Percentiles rank a stretch among this genome's conserved stretches.
These are phyloP conservation scores for Prototheca stagnorum DNA, from an alignment of 163 green algal genomes.

Conservation along the genomic window DNA sequence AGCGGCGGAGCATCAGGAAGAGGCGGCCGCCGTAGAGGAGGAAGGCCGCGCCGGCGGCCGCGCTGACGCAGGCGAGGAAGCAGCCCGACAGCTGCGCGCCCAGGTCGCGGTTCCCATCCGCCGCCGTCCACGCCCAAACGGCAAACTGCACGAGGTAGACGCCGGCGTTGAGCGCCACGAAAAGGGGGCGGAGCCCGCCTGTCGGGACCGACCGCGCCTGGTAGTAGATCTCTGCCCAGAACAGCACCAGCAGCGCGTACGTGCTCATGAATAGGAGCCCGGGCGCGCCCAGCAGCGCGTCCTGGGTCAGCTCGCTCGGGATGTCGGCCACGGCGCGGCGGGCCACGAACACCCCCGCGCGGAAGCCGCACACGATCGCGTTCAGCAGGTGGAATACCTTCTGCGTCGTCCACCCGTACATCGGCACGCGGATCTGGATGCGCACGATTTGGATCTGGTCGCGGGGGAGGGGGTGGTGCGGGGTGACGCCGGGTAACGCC, in stretches of 20 bases:
- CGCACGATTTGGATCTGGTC: slow-evolving; percentile 59
- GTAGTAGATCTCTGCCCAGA: slow-evolving; percentile 98
- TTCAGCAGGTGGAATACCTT: slow-evolving; percentile 99
- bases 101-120: slow-evolving; percentile 7
- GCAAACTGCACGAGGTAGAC: slow-evolving; percentile 73
- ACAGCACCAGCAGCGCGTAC: slow-evolving; percentile 96
- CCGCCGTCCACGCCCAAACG: slow-evolving; percentile 40
- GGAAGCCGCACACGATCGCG: slow-evolving; percentile 56
- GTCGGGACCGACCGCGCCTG: slow-evolving; percentile 75
- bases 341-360: slow-evolving; percentile 66
- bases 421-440: slow-evolving; percentile 84
- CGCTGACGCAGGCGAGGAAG: slow-evolving; percentile 61
- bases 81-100: slow-evolving; percentile 28
- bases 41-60: slow-evolving; percentile 65
- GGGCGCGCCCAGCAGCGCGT: slow-evolving; percentile 72
- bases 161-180: slow-evolving; percentile 70
- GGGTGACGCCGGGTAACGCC: neutral
- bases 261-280: slow-evolving; percentile 95
- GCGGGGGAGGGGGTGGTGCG: neutral
- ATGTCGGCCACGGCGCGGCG: slow-evolving; percentile 30
- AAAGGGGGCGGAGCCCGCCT: slow-evolving; percentile 56
- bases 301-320: slow-evolving; percentile 23
- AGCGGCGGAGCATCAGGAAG: slow-evolving; percentile 89
- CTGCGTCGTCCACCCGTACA: slow-evolving; percentile 98
- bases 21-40: slow-evolving; percentile 82